These are phyloP conservation scores for Globisporangium echinulatum DNA, from an alignment of 352 stramenopile species.

Conservation along the genomic window DNA sequence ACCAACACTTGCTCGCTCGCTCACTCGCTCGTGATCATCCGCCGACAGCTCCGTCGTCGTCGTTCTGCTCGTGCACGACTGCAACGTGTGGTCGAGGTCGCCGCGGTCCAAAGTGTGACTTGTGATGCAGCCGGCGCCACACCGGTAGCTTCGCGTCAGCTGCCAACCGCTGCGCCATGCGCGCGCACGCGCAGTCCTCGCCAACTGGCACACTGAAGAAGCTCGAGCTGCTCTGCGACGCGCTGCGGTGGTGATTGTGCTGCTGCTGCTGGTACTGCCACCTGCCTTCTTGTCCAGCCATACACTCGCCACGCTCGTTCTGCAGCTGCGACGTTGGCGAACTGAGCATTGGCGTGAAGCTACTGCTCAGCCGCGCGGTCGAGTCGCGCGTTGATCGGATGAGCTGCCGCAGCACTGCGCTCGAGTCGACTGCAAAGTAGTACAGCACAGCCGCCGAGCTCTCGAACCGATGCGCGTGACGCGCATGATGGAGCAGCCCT, in stretches of 20 bases:
- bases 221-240: constrained; percentile 1
- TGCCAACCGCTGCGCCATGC: not conserved
- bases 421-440: constrained; percentile 38
- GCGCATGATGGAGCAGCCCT: constrained; percentile 48
- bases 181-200: not conserved
- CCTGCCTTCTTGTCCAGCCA: no score
- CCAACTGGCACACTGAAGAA: not conserved
- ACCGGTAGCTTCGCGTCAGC: not conserved
- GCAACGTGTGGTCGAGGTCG: no score
- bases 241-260: not conserved
- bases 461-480: constrained; percentile 32
- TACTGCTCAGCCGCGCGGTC: not conserved
- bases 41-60: no score
- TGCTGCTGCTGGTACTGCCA: not conserved
- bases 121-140: not conserved
- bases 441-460: constrained; percentile 19
- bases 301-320: no score
- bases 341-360: not conserved
- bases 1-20: no score
- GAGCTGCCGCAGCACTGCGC: not conserved
- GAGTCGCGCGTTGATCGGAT: not conserved
- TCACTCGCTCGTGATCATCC: no score
- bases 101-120: not conserved
- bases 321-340: not conserved
- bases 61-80: no score